phyloP scores from a whole-genome alignment of 1,139 yeast genomes.

The Wickerhamiella infanticola region DNA sequence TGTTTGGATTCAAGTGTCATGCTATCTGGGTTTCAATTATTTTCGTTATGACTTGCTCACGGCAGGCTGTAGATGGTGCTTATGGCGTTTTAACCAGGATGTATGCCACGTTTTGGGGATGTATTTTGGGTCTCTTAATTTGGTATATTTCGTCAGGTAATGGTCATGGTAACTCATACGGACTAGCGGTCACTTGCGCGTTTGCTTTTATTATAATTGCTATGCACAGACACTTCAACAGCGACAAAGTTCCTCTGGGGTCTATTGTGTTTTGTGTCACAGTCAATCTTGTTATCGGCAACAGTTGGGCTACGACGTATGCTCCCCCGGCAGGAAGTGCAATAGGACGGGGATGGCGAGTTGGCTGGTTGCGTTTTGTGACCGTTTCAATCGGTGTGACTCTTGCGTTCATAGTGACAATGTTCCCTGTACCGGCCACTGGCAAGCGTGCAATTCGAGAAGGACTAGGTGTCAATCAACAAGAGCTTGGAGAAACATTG shows the following conservation, averaged over 20 bases:
- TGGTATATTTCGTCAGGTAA: conserved; percentile 25
- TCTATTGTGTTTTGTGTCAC: conserved; percentile 22
- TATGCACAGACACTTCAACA: conserved; percentile 21
- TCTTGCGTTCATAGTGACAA: conserved; percentile 21
- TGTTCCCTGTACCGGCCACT: conserved; percentile 21
- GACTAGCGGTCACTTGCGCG: conserved; percentile 22
- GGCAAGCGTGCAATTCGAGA: conserved; percentile 14
- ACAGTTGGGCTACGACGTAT: conserved; percentile 21
- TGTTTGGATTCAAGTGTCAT: conserved; percentile 19
- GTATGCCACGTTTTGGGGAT: conserved; percentile 20
- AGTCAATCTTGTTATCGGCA: conserved; percentile 19
- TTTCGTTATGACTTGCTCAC: conserved; percentile 19
- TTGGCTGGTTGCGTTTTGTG: conserved; percentile 25
- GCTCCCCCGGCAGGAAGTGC: conserved; percentile 9
- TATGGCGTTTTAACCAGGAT: conserved; percentile 19
- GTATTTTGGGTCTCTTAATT: conserved; percentile 21
- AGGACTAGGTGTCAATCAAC: conserved; percentile 10
- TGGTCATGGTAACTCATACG: conserved; percentile 22
- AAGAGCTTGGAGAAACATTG: conserved; percentile 12
- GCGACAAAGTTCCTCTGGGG: conserved; percentile 20
- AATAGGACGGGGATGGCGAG: conserved; percentile 21
- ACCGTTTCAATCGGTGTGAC: conserved; percentile 22
- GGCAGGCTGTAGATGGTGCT: conserved; percentile 23
- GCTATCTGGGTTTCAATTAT: conserved; percentile 24
- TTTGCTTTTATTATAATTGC: conserved; percentile 17